Evolutionary conservation across 768 basidiomycete species (phyloP).

Genomic region (Boletus rufocinnamomeus): DNA sequence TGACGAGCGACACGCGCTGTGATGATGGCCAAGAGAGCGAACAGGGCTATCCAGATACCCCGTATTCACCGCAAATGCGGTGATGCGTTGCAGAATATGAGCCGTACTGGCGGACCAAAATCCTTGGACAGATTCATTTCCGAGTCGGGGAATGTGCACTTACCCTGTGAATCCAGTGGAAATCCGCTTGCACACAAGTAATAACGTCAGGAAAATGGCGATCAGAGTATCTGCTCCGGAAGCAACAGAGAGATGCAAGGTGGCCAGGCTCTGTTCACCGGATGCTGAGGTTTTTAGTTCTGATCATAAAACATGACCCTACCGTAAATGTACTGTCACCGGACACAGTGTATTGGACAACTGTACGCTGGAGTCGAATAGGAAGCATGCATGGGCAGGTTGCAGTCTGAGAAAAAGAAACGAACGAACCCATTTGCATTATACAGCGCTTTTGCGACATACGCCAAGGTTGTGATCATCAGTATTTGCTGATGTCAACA

Average conservation of each 20-base stretch:
- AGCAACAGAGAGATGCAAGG: neutral
- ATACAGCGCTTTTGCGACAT: neutral
- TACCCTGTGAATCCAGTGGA: neutral
- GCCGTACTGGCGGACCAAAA: constrained; percentile 1
- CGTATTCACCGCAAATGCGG: constrained; percentile 3
- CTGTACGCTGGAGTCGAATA: constrained; percentile 2
- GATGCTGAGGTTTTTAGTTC: neutral
- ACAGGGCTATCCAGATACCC: constrained; percentile 54
- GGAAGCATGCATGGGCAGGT: neutral
- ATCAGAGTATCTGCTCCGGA: constrained; percentile 10
- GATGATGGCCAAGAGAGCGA: constrained; percentile 44
- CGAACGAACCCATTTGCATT: neutral
- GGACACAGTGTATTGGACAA: neutral
- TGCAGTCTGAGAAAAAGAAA: neutral
- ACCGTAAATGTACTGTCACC: neutral
- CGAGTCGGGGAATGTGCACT: neutral
- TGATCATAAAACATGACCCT: neutral
- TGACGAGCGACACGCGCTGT: constrained; percentile 43
- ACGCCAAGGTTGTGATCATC: neutral
- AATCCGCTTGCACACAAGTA: constrained; percentile 6
- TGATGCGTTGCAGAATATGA: constrained; percentile 6
- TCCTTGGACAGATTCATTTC: neutral
- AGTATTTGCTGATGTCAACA: neutral
- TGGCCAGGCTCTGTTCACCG: neutral
- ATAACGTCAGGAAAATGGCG: constrained; percentile 3